Evolutionary conservation across 2,329 filamentous ascomycete species (phyloP).

Genomic region (Fusarium sp.): DNA sequence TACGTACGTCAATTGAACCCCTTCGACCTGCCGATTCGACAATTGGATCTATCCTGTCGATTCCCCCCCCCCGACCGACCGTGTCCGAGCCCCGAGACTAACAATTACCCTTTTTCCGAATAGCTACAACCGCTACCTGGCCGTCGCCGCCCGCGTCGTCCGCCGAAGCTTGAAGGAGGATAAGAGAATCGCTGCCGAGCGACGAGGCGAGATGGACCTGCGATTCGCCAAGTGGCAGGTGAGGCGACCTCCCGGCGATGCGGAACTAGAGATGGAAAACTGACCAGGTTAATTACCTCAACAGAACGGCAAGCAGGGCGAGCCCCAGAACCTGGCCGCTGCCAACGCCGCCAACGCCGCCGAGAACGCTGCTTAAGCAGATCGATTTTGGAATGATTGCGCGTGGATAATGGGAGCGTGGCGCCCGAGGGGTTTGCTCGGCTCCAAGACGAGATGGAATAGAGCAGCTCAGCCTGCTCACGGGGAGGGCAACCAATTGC

Average conservation of each 20-base stretch:
- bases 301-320: slow-evolving; percentile 97
- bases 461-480: slow-evolving; percentile 29
- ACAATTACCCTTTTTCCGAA: slow-evolving; percentile 44
- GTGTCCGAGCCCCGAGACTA: slow-evolving; percentile 42
- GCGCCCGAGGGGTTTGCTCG: slow-evolving; percentile 32
- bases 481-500: slow-evolving; percentile 37
- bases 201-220: slow-evolving; percentile 89
- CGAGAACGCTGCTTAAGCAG: slow-evolving; percentile 53
- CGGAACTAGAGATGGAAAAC: slow-evolving; percentile 19
- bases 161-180: slow-evolving; percentile 98
- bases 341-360: slow-evolving; percentile 61
- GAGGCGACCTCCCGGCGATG: slow-evolving; percentile 42
- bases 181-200: slow-evolving; percentile 87
- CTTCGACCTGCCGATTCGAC: slow-evolving; percentile 19
- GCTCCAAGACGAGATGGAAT: slow-evolving; percentile 34
- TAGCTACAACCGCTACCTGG: slow-evolving; percentile 99
- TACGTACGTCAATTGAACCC: slow-evolving; percentile 75
- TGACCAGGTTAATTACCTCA: slow-evolving; percentile 51
- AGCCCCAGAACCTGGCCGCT: slow-evolving; percentile 77
- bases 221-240: slow-evolving; percentile 97
- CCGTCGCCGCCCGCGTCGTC: slow-evolving; percentile 92
- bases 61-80: slow-evolving; percentile 18
- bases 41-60: slow-evolving; percentile 18
- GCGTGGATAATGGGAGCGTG: slow-evolving; percentile 40
- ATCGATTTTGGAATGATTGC: slow-evolving; percentile 31